Evolutionary conservation across 2,329 filamentous ascomycete genomes (phyloP), one percentile per base, ranked within the genome.

Genomic region (Fusarium mundagurra): DNA sequence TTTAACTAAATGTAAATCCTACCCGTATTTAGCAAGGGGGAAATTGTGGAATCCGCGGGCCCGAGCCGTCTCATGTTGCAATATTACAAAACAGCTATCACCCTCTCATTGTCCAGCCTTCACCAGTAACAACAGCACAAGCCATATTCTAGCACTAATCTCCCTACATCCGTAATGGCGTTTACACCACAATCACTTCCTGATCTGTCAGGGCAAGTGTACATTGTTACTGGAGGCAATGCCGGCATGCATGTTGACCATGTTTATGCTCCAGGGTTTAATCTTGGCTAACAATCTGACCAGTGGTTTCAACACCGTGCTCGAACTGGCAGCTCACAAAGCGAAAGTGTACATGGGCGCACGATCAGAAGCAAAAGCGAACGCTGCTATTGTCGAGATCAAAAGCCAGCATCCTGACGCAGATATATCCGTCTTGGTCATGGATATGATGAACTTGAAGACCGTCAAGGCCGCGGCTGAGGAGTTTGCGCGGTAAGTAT

Each of bases 301-400:
- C 13, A 59, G 55, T 24, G 67, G 67, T 16, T 60, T 64, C 36
- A 59, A 68, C 6, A 70, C 67, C 7, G 47, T 51, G 0, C 14
- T 60, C 1, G 44, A 50, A 39, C 12, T 70, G 13, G 59, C 54
- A 41, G n/a, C 53, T 11, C 64, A 68, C 12, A 55, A 55, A 1
- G 64, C 67, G 4, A 66, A 68, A 9, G 59, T 68, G 16, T 70
- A 70, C 12, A 48, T 70, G 11, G 58, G 67, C 11, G 67, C 59
- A 18, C 64, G 67, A 10, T 59, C 45, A 5, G 27, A 44, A 6
- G 45, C n/a, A 6, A 70, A 70, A 36, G 67, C 58, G 11, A 39
- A 47, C 6, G 39, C 31, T 10, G 41, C 64, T 10, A 34, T 68
- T 4, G 4, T 1, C 5, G 36, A 31, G 12, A 64, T 70, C 31